Conservation (phyloP, 139 green algal genomes). For the Pedinophyceae sp. region DNA sequence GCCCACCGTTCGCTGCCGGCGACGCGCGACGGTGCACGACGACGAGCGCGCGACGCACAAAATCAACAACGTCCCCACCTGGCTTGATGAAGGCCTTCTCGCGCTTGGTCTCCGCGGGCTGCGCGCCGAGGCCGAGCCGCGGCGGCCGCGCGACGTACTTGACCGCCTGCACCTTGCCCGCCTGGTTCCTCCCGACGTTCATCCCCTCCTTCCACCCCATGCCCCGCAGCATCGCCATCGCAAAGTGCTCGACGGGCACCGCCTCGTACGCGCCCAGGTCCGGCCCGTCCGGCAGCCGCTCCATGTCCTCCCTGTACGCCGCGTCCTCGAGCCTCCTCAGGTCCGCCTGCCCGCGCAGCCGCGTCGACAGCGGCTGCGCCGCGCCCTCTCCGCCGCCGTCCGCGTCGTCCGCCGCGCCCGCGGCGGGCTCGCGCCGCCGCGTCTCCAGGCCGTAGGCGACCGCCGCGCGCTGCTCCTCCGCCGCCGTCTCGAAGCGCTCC, state of each 20-base stretch:
- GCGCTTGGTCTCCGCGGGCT: conserved; percentile 15
- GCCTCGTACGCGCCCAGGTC: conserved; percentile 32
- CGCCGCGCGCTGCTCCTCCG: not conserved
- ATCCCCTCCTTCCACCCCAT: conserved; percentile 65
- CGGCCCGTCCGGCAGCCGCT: conserved; percentile 1
- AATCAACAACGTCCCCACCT: too few relatives aligned
- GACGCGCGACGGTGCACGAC: too few relatives aligned
- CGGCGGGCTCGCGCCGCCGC: not conserved
- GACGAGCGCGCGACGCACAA: too few relatives aligned
- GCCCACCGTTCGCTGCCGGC: too few relatives aligned
- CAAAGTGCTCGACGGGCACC: conserved; percentile 67
- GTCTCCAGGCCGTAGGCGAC: not conserved
- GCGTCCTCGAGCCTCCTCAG: conserved; percentile 5
- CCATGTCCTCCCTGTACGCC: conserved; percentile 13
- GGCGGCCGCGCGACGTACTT: conserved; percentile 43
- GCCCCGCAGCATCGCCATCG: conserved; percentile 55
- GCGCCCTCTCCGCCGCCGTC: not conserved
- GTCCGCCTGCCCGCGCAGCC: too few relatives aligned
- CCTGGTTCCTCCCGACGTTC: conserved; percentile 41
- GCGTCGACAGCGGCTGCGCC: not conserved
- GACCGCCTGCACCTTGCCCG: conserved; percentile 41
- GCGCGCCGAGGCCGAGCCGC: conserved; percentile 51
- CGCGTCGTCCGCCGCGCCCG: not conserved
- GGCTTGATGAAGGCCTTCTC: conserved; percentile 27
- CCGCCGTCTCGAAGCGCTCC: not conserved